Evolutionary conservation across 2,329 filamentous ascomycete genomes (phyloP).

Genomic region (Fusarium multiceps): DNA sequence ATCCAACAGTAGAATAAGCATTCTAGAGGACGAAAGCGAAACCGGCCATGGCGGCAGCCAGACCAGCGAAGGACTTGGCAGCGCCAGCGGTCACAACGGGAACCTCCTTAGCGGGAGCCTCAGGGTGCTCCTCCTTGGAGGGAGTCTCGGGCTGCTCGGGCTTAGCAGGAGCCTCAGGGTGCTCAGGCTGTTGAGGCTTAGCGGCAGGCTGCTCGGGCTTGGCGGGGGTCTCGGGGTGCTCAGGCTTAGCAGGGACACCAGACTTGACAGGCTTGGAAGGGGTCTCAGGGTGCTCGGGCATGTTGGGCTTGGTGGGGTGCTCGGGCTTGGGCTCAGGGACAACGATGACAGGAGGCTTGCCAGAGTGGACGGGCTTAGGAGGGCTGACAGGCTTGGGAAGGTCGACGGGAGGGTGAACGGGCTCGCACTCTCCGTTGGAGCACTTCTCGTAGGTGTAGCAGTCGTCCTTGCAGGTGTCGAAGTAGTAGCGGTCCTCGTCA

Average conservation of each 20-base stretch:
- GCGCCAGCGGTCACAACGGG: constrained; percentile 40
- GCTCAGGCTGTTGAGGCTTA: neutral
- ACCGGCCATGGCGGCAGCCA: constrained; percentile 39
- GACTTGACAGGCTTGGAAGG: neutral
- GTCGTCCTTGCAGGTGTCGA: constrained; percentile 45
- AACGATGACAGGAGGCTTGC: constrained; percentile 14
- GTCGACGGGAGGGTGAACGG: constrained; percentile 24
- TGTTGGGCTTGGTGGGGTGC: neutral
- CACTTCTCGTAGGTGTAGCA: constrained; percentile 46
- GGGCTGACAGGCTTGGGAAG: constrained; percentile 19
- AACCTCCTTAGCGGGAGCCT: constrained; percentile 6
- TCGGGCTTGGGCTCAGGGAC: constrained; percentile 17
- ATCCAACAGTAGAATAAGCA: neutral
- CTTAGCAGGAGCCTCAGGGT: neutral
- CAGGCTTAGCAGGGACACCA: neutral
- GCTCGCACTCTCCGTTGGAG: constrained; percentile 42
- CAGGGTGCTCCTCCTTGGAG: neutral
- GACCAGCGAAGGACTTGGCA: constrained; percentile 34
- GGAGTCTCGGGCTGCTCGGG: neutral
- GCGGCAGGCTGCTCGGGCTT: neutral
- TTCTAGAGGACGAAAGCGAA: constrained; percentile 42
- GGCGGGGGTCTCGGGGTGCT: neutral
- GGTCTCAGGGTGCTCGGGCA: constrained; percentile 1
- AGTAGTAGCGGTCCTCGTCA: constrained; percentile 46
- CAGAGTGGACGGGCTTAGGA: constrained; percentile 10